A percentile compares a stretch with the other conserved stretches of the same genome.
Evolutionary conservation across 768 basidiomycete genomes (phyloP).

Genomic region (Termitomyces sp.): DNA sequence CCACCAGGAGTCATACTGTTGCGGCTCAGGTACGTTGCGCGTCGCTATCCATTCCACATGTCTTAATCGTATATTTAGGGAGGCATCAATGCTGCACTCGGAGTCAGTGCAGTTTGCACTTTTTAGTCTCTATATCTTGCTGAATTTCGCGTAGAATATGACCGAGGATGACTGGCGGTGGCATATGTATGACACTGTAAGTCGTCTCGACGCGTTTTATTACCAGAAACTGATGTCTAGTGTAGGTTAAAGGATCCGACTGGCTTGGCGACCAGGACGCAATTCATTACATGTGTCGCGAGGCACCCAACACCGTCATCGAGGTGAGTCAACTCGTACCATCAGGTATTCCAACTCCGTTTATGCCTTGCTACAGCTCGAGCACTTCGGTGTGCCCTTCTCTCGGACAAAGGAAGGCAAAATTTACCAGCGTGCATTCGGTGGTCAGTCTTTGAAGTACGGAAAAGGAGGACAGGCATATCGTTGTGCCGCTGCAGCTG

Average conservation of each 20-base stretch:
- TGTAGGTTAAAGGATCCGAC: slow-evolving; percentile 95
- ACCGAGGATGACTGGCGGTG: slow-evolving; percentile 99
- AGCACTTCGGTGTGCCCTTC: slow-evolving; percentile 98
- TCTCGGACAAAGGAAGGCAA: slow-evolving; percentile 98
- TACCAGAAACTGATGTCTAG: slow-evolving; percentile 8
- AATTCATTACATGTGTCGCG: slow-evolving; percentile 99
- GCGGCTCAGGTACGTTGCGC: slow-evolving; percentile 75
- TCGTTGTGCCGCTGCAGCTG: slow-evolving; percentile 96
- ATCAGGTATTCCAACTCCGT: not conserved
- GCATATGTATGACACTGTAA: slow-evolving; percentile 96
- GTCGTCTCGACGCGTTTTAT: slow-evolving; percentile 19
- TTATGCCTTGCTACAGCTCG: slow-evolving; percentile 53
- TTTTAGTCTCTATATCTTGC: slow-evolving; percentile 4
- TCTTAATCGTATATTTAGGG: slow-evolving; percentile 46
- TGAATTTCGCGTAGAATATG: slow-evolving; percentile 66
- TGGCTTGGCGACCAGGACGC: slow-evolving; percentile 99
- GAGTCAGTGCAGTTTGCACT: slow-evolving; percentile 45
- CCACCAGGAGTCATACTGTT: slow-evolving; percentile 97
- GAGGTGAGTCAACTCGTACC: slow-evolving; percentile 48
- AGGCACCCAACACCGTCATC: slow-evolving; percentile 90
- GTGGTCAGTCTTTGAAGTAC: slow-evolving; percentile 93
- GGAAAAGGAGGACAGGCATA: slow-evolving; percentile 99
- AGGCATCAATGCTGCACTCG: slow-evolving; percentile 96
- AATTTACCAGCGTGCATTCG: slow-evolving; percentile 99
- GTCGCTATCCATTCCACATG: slow-evolving; percentile 4